Conservation (phyloP, 495 filamentous ascomycete species). For the Daldinia bambusicola region DNA sequence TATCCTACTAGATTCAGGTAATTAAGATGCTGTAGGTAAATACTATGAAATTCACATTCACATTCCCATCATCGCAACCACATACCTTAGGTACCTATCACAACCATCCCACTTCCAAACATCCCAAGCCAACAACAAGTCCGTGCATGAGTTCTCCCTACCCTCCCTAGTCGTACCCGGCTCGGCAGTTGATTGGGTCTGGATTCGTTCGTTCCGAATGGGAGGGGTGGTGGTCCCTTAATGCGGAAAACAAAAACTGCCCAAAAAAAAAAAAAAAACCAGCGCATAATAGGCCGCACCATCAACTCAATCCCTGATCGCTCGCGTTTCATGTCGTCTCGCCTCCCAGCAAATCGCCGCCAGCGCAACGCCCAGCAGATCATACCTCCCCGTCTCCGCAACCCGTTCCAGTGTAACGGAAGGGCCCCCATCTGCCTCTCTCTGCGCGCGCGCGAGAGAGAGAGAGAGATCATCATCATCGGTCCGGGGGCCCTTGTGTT, state of each 20-base stretch:
- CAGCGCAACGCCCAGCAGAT: slow-evolving; percentile 24
- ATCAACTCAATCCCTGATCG: slow-evolving; percentile 25
- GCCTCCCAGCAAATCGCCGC: slow-evolving; percentile 33
- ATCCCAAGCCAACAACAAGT: slow-evolving; percentile 7
- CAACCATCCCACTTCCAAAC: neutral
- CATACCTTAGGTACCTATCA: too few relatives aligned
- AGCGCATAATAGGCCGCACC: slow-evolving; percentile 20
- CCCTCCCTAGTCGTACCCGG: slow-evolving; percentile 19
- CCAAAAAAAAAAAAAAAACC: too few relatives aligned
- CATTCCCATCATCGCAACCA: too few relatives aligned
- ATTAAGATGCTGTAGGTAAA: too few relatives aligned
- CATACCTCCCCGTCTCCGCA: slow-evolving; percentile 20
- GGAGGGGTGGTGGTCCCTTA: neutral
- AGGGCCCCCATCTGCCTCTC: too few relatives aligned
- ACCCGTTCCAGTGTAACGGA: neutral
- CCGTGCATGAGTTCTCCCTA: neutral
- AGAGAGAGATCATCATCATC: too few relatives aligned
- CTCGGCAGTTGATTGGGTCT: slow-evolving; percentile 42
- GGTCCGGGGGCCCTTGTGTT: neutral
- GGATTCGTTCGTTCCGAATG: slow-evolving; percentile 17
- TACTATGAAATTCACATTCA: neutral
- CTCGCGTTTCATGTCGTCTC: slow-evolving; percentile 46
- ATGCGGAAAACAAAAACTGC: slow-evolving; percentile 16
- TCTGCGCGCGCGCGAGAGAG: slow-evolving; percentile 13
- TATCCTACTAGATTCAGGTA: neutral